Conservation (phyloP, 306 rosid species). For the Fragaria nilgerrensis region DNA sequence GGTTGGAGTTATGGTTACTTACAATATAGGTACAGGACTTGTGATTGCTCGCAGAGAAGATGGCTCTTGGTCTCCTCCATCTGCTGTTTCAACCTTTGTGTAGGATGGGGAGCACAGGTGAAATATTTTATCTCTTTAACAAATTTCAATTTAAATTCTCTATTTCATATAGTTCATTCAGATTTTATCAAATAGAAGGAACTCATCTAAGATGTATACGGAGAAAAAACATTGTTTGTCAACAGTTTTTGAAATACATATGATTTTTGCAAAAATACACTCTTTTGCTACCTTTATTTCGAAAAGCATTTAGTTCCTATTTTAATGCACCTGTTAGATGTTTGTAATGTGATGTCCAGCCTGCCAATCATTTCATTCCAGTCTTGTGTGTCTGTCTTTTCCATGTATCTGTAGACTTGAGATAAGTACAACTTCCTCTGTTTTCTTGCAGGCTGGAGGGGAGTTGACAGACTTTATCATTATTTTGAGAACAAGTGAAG, state of each 20-base stretch:
- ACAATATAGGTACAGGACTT: slow-evolving; percentile 89
- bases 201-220: neutral
- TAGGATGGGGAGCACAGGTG: slow-evolving; percentile 99
- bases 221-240: neutral
- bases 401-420: slow-evolving; percentile 16
- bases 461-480: slow-evolving; percentile 90
- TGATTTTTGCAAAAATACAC: neutral
- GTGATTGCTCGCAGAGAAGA: slow-evolving; percentile 90
- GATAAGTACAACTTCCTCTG: neutral
- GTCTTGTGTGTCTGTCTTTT: slow-evolving; percentile 6
- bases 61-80: slow-evolving; percentile 99
- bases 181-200: neutral
- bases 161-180: neutral
- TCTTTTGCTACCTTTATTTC: neutral
- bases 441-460: slow-evolving; percentile 74
- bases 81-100: slow-evolving; percentile 80
- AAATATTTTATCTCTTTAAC: slow-evolving; percentile 24
- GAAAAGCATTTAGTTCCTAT: neutral
- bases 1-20: slow-evolving; percentile 86
- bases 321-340: neutral
- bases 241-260: neutral
- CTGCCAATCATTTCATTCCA: neutral
- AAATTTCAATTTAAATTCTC: neutral
- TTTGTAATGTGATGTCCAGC: neutral
- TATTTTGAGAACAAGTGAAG: slow-evolving; percentile 74